Evolutionary conservation across 352 stramenopile species (phyloP).

Genomic region (Phytophthora pisi): DNA sequence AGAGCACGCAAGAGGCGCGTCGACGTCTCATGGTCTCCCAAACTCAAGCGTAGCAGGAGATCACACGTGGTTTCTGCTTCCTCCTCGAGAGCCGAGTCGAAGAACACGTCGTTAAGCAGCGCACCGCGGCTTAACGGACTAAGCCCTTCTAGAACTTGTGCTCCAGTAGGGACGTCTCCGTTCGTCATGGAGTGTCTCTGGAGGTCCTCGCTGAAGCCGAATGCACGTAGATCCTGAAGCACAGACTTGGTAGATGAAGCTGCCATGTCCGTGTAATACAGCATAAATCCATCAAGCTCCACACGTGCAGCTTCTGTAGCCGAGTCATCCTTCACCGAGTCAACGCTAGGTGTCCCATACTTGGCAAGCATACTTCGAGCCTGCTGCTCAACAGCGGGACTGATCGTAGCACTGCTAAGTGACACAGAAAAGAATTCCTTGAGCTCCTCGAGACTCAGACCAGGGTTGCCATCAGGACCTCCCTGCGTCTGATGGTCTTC

Average conservation of each 20-base stretch:
- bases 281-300: slow-evolving; percentile 78
- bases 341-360: slow-evolving; percentile 49
- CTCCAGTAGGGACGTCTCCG: slow-evolving; percentile 35
- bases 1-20: slow-evolving; percentile 67
- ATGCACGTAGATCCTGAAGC: slow-evolving; percentile 76
- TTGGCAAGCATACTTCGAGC: slow-evolving; percentile 69
- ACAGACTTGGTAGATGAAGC: slow-evolving; percentile 79
- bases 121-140: slow-evolving; percentile 65
- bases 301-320: slow-evolving; percentile 41
- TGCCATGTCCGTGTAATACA: slow-evolving; percentile 84
- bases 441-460: slow-evolving; percentile 64
- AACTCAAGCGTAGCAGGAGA: slow-evolving; percentile 70
- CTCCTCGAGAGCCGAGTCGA: slow-evolving; percentile 87
- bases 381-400: slow-evolving; percentile 66
- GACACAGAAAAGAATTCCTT: slow-evolving; percentile 74
- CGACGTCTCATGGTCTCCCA: slow-evolving; percentile 66
- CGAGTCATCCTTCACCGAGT: slow-evolving; percentile 34
- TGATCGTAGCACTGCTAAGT: slow-evolving; percentile 58
- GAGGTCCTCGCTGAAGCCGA: slow-evolving; percentile 85
- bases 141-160: slow-evolving; percentile 53
- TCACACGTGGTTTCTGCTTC: slow-evolving; percentile 84
- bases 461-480: slow-evolving; percentile 22
- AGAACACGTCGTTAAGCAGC: slow-evolving; percentile 81
- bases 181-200: slow-evolving; percentile 48
- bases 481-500: slow-evolving; percentile 61